Base-by-base conservation (phyloP, 805 yeast species). In the Candida nemodendra region DNA sequence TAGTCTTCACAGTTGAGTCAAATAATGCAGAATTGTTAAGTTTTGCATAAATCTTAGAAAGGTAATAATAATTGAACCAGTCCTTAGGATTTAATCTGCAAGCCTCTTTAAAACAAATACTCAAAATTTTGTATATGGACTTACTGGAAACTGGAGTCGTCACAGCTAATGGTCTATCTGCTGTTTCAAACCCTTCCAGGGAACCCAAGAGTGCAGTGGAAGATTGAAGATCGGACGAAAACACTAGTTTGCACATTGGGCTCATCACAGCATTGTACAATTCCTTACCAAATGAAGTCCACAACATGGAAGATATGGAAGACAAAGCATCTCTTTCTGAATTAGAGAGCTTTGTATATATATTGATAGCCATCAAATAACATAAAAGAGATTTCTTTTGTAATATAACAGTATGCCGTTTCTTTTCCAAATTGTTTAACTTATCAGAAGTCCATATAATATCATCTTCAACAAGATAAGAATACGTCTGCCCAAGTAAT, bases 371-470 rank as follows among this genome's bases (percentile, higher is more conserved):
- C 85, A 84, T 82, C 16, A 81, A 55, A 49, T 82, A 88, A 44
- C 95, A 81, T 2, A 88, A 49, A 2, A 91, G 59, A 0, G 95
- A 71, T 50, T 74, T 81, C 41, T 83, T 71, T 57, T 88, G 96
- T 3, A 76, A 54, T 5, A 71, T 61, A 0, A 89, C 87, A 0
- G 88, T 82, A 0, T 63, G 57, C 3, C 63, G 62, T 51, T 82
- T 82, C 44, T 79, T 71, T 5, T 84, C 93, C 0, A 69, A 54
- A 0, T 74, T 68, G 35, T 81, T 81, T 25, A 88, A 62, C 52
- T 84, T 84, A 51, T 90, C 96, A 0, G 95, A 80, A 1, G 91
- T 84, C 95, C 96, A 88, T n/a, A 86, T 78, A 39, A 93, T 62
- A 46, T 87, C 96, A 57, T 89, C 96, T 47, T 91, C 97, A 0